These are phyloP conservation scores for Camellia japonica DNA, from an alignment of 148 eudicot genomes.

Conservation along the genomic window DNA sequence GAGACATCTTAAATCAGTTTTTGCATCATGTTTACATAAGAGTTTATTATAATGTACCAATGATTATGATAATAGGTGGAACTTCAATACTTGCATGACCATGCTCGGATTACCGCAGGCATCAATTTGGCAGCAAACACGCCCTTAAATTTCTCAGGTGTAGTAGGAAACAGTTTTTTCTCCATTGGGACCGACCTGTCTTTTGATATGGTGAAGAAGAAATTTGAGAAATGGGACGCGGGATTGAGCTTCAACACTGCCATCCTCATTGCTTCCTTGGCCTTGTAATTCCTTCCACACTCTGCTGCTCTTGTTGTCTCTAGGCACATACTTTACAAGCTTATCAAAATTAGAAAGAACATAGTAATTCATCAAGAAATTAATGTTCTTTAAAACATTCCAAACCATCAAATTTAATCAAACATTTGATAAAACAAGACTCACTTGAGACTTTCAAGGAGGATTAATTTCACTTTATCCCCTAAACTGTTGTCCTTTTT, in stretches of 20 bases:
- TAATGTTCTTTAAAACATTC: too few species aligned
- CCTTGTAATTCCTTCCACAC: slow-evolving; percentile 11
- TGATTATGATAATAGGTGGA: slow-evolving; percentile 16
- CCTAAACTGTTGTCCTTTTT: too few species aligned
- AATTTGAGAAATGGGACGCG: slow-evolving; percentile 14
- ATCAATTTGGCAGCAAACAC: not conserved
- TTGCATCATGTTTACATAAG: not conserved
- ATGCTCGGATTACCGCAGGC: slow-evolving; percentile 16
- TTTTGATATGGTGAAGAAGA: slow-evolving; percentile 6
- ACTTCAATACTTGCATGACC: slow-evolving; percentile 17
- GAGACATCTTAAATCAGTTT: too few species aligned
- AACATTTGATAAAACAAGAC: too few species aligned
- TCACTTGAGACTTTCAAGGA: too few species aligned
- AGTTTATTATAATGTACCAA: not conserved
- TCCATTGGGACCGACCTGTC: slow-evolving; percentile 16
- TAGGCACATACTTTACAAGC: not conserved
- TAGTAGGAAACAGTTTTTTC: slow-evolving; percentile 10
- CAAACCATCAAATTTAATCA: too few species aligned
- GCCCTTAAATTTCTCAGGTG: slow-evolving; percentile 55
- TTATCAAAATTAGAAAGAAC: not conserved
- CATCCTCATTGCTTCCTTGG: slow-evolving; percentile 20
- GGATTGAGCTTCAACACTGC: slow-evolving; percentile 18
- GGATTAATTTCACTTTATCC: too few species aligned
- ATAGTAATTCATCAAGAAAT: not conserved
- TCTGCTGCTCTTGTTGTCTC: not conserved